phyloP scores from a whole-genome alignment of 2,329 filamentous ascomycete genomes.

The Emydomyces testavorans region DNA sequence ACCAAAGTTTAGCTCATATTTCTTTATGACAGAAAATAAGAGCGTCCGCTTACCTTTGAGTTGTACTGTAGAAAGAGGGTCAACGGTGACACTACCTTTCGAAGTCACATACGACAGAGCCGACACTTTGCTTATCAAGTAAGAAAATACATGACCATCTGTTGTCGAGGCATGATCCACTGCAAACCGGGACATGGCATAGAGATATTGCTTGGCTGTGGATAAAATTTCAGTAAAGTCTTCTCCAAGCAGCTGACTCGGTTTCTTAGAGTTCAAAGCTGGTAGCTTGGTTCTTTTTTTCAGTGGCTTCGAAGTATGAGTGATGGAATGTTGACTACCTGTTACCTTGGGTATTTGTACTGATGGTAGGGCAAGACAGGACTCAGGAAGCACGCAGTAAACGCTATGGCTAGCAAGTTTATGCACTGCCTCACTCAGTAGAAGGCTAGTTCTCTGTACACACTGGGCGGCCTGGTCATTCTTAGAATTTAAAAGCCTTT shows the following conservation, averaged over 20 bases:
- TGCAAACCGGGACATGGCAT: slow-evolving; percentile 25
- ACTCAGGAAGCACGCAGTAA: slow-evolving; percentile 83
- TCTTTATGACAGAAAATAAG: neutral
- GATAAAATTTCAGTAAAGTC: slow-evolving; percentile 30
- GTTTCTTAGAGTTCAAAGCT: neutral
- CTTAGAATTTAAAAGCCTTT: slow-evolving; percentile 28
- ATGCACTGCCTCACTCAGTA: slow-evolving; percentile 31
- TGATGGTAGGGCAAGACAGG: slow-evolving; percentile 76
- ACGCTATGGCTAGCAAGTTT: slow-evolving; percentile 65
- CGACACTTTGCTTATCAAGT: slow-evolving; percentile 32
- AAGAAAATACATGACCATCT: slow-evolving; percentile 30
- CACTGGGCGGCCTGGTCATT: slow-evolving; percentile 51
- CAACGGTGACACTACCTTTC: slow-evolving; percentile 18
- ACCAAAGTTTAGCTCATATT: slow-evolving; percentile 6
- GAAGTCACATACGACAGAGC: slow-evolving; percentile 35
- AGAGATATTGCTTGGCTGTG: slow-evolving; percentile 28
- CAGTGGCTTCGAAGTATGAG: slow-evolving; percentile 24
- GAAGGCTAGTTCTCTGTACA: slow-evolving; percentile 29
- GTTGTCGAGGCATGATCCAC: slow-evolving; percentile 30
- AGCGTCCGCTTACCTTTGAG: slow-evolving; percentile 29
- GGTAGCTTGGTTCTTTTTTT: slow-evolving; percentile 15
- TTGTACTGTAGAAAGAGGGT: slow-evolving; percentile 23
- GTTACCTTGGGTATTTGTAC: slow-evolving; percentile 36
- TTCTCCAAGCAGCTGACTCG: slow-evolving; percentile 20
- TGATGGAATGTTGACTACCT: slow-evolving; percentile 15